Conservation (phyloP, 768 basidiomycete species). For the Pulveroboletus sp. region DNA sequence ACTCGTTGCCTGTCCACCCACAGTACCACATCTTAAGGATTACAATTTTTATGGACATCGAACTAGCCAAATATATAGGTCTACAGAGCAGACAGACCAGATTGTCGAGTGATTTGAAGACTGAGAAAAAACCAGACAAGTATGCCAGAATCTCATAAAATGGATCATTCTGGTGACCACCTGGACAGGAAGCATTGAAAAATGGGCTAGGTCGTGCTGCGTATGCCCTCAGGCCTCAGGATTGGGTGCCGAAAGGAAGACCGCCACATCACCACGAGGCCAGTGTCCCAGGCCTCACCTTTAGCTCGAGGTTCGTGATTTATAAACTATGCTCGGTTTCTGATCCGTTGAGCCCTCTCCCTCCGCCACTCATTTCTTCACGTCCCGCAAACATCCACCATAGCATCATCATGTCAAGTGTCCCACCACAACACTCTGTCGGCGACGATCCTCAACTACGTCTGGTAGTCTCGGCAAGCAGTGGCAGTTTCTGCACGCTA, state of each 20-base stretch:
- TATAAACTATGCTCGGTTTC: background rate
- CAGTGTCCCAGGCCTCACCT: background rate
- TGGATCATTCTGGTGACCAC: too few species aligned
- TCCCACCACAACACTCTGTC: background rate
- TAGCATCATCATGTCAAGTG: background rate
- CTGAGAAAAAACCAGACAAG: too few species aligned
- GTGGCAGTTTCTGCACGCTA: background rate
- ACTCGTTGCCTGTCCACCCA: too few species aligned
- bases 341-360: background rate
- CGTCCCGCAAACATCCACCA: background rate
- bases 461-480: background rate
- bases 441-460: background rate
- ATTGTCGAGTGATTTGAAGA: too few species aligned
- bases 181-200: too few species aligned
- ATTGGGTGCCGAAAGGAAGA: background rate
- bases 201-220: too few species aligned
- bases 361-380: background rate
- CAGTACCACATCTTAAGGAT: too few species aligned
- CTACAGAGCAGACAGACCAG: too few species aligned
- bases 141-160: too few species aligned
- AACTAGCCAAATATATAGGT: too few species aligned
- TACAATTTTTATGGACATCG: too few species aligned
- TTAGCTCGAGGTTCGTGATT: too few species aligned
- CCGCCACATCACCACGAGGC: background rate
- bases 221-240: background rate